phyloP scores from a whole-genome alignment of 441 rosid genomes.

The Adansonia rubrostipa region DNA sequence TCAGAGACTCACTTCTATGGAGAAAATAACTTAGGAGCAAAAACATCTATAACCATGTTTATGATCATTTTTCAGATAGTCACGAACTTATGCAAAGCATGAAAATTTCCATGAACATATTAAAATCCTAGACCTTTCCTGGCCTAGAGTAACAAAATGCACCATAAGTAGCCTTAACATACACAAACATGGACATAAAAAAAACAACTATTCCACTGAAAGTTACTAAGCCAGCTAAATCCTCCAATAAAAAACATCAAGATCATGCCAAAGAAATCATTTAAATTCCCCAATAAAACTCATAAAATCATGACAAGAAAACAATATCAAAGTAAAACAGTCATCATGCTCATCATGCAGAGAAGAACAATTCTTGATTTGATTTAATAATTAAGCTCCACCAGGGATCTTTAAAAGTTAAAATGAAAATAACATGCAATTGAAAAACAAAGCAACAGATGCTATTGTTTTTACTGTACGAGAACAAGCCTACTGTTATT shows the following conservation, averaged over 20 bases:
- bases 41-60: not conserved
- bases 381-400: conserved; percentile 35
- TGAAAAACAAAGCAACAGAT: conserved; percentile 16
- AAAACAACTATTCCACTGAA: not conserved
- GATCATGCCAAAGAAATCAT: conserved; percentile 5
- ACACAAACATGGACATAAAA: not conserved
- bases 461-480: conserved; percentile 59
- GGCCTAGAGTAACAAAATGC: not conserved
- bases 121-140: not conserved
- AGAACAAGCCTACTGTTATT: conserved; percentile 71
- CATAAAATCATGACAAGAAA: too few species aligned
- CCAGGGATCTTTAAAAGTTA: conserved; percentile 28
- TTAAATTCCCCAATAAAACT: not conserved
- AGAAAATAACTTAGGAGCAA: not conserved
- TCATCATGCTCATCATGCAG: not conserved
- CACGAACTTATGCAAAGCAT: not conserved
- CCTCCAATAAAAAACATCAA: not conserved
- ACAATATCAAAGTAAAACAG: not conserved
- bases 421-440: conserved; percentile 34
- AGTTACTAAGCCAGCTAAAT: not conserved
- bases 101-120: not conserved
- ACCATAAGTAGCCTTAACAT: not conserved
- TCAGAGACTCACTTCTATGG: not conserved
- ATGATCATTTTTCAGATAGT: not conserved
- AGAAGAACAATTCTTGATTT: conserved; percentile 39